Base-by-base conservation (phyloP, 2,329 filamentous ascomycete genomes). In the Talaromyces sp. region DNA sequence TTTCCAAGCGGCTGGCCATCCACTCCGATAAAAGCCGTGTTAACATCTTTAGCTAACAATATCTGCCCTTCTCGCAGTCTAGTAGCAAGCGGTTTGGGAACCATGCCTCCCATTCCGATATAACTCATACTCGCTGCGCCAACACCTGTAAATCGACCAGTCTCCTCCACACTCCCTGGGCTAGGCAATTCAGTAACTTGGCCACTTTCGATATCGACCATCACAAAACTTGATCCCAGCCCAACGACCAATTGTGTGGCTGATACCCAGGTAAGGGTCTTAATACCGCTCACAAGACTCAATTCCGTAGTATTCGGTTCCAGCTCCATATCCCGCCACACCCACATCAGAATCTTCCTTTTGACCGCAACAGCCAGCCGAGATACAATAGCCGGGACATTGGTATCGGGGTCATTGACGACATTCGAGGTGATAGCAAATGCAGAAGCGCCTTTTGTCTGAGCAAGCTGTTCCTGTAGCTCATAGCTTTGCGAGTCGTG, bases 361-460 rank as follows among this genome's bases (percentile, higher is more conserved):
- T 97, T 97, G 30, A 97, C 90, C 4, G 91, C 91, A 10, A 99
- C 93, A 6, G 91, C 94, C 47, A 99, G 78, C 33, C 91, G 83
- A 50, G 91, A 96, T 60, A 97, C 92, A 51, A 99, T 95, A 62
- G 93, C 90, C 1, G 91, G 92, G 45, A 99, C 92, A 20, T 89
- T 89, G 0, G 91, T 96, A 45, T 85, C 84, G 5, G 86, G 77
- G 71, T 99, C 94, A 70, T 94, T 93, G 62, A 96, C 88, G 50
- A 97, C 95, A 72, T 97, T 96, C 58, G 91, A 96, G 2, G 92
- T 97, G 39, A 96, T 90, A 1, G 93, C 91, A 72, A 99, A 97
- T 39, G 87, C 87, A 2, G 87, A 87, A 13, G 94, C 93, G 62
- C 94, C 94, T 75, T 90, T 94, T 11, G 92, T 96, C 69, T 88